phyloP scores from a whole-genome alignment of 495 filamentous ascomycete species.

The Physcia stellaris region DNA sequence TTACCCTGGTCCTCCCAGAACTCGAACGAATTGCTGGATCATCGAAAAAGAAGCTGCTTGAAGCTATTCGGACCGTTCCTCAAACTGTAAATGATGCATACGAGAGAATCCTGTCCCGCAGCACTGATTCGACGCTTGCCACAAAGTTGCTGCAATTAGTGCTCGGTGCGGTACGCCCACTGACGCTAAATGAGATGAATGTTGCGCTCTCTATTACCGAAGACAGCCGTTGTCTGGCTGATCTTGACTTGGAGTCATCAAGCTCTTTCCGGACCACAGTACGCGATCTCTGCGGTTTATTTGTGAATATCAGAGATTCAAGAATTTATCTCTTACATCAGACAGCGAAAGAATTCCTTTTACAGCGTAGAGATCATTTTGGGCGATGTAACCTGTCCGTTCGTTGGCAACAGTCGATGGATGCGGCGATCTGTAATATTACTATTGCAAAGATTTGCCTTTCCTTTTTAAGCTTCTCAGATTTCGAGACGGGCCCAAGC shows the following conservation, averaged over 20 bases:
- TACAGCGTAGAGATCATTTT: no score
- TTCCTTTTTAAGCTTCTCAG: no score
- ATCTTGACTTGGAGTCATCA: conserved; percentile 15
- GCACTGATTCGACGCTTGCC: not conserved
- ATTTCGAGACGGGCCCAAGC: no score
- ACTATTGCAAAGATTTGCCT: no score
- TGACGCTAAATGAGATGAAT: conserved; percentile 28
- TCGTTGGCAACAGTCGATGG: no score
- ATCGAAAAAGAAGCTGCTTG: not conserved
- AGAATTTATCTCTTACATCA: conserved; percentile 31
- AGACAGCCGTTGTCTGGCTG: conserved; percentile 10
- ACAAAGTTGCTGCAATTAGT: conserved; percentile 21
- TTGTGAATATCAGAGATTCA: conserved; percentile 21
- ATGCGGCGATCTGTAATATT: no score
- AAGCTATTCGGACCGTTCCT: not conserved
- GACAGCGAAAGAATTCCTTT: conserved; percentile 27
- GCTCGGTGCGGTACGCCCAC: conserved; percentile 23
- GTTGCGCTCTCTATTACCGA: conserved; percentile 21
- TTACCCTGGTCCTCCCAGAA: not conserved
- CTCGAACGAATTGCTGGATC: not conserved
- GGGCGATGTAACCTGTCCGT: no score
- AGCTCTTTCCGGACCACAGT: conserved; percentile 16
- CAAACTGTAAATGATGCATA: not conserved
- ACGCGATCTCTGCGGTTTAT: conserved; percentile 26
- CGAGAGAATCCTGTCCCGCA: not conserved